Percentiles rank a stretch among this genome's conserved stretches.
Evolutionary conservation across 2,329 filamentous ascomycete genomes (phyloP).

Genomic region (Atkinsonella texensis): DNA sequence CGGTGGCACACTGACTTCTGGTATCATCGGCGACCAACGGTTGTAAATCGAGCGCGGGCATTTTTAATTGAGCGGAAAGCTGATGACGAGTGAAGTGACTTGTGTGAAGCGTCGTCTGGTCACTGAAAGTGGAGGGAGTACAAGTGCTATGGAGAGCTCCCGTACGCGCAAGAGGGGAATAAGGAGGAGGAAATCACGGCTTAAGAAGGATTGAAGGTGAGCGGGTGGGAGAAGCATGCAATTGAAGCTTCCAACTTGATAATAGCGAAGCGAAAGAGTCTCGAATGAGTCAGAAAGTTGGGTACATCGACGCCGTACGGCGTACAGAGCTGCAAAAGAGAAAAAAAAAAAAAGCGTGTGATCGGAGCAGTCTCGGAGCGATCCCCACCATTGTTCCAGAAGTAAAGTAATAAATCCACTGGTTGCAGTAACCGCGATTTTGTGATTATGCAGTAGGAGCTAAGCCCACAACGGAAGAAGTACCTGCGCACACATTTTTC

Average conservation of each 20-base stretch:
- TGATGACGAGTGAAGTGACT: neutral
- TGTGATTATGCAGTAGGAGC: too few species aligned
- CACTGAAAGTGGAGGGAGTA: neutral
- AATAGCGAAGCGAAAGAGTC: neutral
- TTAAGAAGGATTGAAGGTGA: neutral
- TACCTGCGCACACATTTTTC: too few species aligned
- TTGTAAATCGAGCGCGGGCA: constrained; percentile 30
- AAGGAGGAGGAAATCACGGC: neutral
- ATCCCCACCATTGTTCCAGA: constrained; percentile 11
- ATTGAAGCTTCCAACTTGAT: neutral
- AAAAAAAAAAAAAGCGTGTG: constrained; percentile 1
- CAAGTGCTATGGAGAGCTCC: neutral
- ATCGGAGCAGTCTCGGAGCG: constrained; percentile 20
- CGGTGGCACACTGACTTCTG: constrained; percentile 22
- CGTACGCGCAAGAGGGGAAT: neutral
- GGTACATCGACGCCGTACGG: neutral
- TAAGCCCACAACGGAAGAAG: too few species aligned
- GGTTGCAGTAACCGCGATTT: too few species aligned
- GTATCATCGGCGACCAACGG: constrained; percentile 34
- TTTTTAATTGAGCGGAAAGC: constrained; percentile 12
- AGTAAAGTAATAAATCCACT: neutral
- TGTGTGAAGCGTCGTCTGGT: neutral
- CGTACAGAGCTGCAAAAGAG: neutral
- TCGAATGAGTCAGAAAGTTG: constrained; percentile 3
- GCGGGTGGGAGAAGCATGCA: neutral